Conservation (phyloP, 495 filamentous ascomycete genomes). For the Aspergillus olivimuriae region DNA sequence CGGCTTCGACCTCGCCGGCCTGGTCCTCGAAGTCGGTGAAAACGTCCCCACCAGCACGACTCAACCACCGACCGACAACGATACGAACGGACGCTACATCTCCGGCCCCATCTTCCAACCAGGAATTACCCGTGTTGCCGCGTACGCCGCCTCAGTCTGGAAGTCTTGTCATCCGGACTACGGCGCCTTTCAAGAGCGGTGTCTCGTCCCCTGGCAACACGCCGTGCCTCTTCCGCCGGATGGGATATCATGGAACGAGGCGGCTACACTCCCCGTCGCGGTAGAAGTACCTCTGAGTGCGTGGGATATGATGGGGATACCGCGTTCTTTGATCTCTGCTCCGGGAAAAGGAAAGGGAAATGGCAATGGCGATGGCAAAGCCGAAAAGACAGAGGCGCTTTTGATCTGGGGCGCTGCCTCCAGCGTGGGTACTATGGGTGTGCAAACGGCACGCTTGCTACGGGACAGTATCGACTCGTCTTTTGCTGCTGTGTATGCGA, state of each 20-base stretch:
- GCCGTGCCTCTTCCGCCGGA: slow-evolving; percentile 30
- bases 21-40: slow-evolving; percentile 37
- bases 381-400: slow-evolving; percentile 23
- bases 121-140: slow-evolving; percentile 37
- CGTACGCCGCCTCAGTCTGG: slow-evolving; percentile 34
- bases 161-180: slow-evolving; percentile 33
- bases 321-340: too few species aligned
- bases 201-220: slow-evolving; percentile 34
- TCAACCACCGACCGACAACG: too few species aligned
- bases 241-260: slow-evolving; percentile 36
- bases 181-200: slow-evolving; percentile 39
- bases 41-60: slow-evolving; percentile 25
- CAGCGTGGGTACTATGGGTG: slow-evolving; percentile 37
- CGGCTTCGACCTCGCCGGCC: slow-evolving; percentile 42
- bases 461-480: slow-evolving; percentile 23
- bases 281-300: slow-evolving; percentile 25
- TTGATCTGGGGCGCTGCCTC: slow-evolving; percentile 45
- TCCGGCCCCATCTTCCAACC: slow-evolving; percentile 20
- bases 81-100: too few species aligned
- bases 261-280: slow-evolving; percentile 38
- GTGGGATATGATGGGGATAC: slow-evolving; percentile 27
- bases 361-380: background rate
- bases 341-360: background rate
- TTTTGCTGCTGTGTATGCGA: slow-evolving; percentile 36
- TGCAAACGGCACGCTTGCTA: slow-evolving; percentile 36